A percentile compares a stretch with the other conserved stretches of the same genome.
Conservation (phyloP, 140 eudicot species). For the Oenanthe javanica region DNA sequence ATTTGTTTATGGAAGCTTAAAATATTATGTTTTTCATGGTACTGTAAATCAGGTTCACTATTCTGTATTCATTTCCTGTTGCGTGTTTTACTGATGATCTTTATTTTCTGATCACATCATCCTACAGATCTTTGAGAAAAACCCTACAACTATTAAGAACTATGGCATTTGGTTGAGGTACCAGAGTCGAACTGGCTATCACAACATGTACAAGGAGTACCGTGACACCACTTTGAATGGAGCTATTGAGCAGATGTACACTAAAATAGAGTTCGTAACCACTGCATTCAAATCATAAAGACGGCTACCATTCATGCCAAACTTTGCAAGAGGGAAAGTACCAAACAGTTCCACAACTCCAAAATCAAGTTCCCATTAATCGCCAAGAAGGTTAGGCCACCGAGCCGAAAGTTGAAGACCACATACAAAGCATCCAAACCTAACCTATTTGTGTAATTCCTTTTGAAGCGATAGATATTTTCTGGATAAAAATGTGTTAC, state of each 20-base stretch:
- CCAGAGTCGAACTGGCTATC: too few species aligned
- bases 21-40: too few species aligned
- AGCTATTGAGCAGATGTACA: too few species aligned
- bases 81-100: too few species aligned
- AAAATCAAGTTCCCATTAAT: constrained; percentile 84
- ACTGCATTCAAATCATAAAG: constrained; percentile 86
- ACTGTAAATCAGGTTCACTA: too few species aligned
- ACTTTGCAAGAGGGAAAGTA: constrained; percentile 88
- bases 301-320: constrained; percentile 83
- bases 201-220: too few species aligned
- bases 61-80: too few species aligned
- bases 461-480: not conserved
- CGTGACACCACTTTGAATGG: too few species aligned
- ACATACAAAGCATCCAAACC: constrained; percentile 88
- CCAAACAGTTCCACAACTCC: constrained; percentile 79
- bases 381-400: constrained; percentile 84
- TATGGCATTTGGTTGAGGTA: too few species aligned
- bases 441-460: constrained; percentile 59
- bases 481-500: not conserved
- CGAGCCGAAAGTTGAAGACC: constrained; percentile 79
- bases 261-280: constrained; percentile 49
- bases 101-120: not conserved
- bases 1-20: too few species aligned
- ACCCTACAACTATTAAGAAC: not conserved
- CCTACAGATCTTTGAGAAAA: constrained; percentile 70